Conservation (phyloP, 2,329 filamentous ascomycete genomes). For the Drechslerella stenobrocha region DNA sequence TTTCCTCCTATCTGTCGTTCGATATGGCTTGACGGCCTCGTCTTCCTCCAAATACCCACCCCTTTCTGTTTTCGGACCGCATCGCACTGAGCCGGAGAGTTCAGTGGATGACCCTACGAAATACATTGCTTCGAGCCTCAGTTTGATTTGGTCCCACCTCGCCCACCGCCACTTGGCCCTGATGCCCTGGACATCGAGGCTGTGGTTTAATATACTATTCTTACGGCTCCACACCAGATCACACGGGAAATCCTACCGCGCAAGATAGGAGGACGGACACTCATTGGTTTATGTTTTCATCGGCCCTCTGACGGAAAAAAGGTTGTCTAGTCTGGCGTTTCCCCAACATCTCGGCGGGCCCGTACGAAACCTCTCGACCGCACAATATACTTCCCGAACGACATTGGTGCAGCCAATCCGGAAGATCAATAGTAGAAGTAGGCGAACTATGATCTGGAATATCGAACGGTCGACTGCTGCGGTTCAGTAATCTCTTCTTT, state of each 20-base stretch:
- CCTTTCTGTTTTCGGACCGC: conserved; percentile 5
- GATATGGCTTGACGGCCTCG: conserved; percentile 10
- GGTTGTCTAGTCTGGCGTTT: not conserved
- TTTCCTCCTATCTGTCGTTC: too few relatives aligned
- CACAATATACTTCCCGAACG: too few relatives aligned
- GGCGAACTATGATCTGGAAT: conserved; percentile 5
- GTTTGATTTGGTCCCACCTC: conserved; percentile 23
- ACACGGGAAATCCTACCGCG: conserved; percentile 13
- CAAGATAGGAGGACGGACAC: too few relatives aligned
- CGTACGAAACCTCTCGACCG: too few relatives aligned
- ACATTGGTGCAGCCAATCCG: too few relatives aligned
- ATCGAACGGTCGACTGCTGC: conserved; percentile 4
- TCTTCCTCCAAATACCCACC: conserved; percentile 1
- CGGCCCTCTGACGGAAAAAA: conserved; percentile 4
- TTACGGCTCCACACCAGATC: conserved; percentile 19
- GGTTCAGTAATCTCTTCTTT: conserved; percentile 1
- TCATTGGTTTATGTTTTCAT: conserved; percentile 28
- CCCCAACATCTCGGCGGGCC: too few relatives aligned
- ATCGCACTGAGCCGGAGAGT: conserved; percentile 11
- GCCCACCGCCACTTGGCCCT: conserved; percentile 25
- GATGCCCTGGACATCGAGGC: conserved; percentile 17
- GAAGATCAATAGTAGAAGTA: not conserved
- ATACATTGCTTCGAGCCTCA: conserved; percentile 22
- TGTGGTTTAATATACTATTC: conserved; percentile 47
- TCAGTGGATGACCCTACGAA: conserved; percentile 1